phyloP scores from a whole-genome alignment of 345 rosid species.

The Geranium brycei region DNA sequence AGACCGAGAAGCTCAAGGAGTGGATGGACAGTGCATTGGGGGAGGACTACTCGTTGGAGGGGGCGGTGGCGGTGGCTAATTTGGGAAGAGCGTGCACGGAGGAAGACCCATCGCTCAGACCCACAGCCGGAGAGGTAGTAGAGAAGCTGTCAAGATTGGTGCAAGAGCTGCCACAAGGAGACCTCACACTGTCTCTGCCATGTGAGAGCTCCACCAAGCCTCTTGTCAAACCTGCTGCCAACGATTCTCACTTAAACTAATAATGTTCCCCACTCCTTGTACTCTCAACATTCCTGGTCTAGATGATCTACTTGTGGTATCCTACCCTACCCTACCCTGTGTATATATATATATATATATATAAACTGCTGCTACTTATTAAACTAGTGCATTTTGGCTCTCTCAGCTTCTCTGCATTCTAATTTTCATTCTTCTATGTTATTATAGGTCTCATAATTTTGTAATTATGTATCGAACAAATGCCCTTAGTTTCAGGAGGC shows the following conservation, averaged over 20 bases:
- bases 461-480: no score
- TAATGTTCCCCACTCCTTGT: no score
- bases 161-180: slow-evolving; percentile 34
- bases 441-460: no score
- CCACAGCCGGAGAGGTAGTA: slow-evolving; percentile 62
- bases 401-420: no score
- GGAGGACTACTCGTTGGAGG: slow-evolving; percentile 57
- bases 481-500: no score
- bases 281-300: no score
- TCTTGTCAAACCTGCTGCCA: slow-evolving; percentile 32
- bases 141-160: slow-evolving; percentile 52
- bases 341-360: no score
- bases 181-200: slow-evolving; percentile 21
- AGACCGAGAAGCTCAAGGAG: slow-evolving; percentile 38
- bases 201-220: slow-evolving; percentile 68
- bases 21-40: slow-evolving; percentile 69
- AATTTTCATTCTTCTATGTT: no score
- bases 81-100: slow-evolving; percentile 57
- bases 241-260: not conserved
- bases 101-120: slow-evolving; percentile 53
- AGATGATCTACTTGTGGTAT: no score
- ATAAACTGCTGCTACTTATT: no score
- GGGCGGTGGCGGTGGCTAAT: slow-evolving; percentile 49
- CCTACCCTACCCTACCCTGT: no score
- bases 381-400: no score